Base-by-base conservation (phyloP, 2,329 filamentous ascomycete genomes). In the Cladosporium cucumerinum region DNA sequence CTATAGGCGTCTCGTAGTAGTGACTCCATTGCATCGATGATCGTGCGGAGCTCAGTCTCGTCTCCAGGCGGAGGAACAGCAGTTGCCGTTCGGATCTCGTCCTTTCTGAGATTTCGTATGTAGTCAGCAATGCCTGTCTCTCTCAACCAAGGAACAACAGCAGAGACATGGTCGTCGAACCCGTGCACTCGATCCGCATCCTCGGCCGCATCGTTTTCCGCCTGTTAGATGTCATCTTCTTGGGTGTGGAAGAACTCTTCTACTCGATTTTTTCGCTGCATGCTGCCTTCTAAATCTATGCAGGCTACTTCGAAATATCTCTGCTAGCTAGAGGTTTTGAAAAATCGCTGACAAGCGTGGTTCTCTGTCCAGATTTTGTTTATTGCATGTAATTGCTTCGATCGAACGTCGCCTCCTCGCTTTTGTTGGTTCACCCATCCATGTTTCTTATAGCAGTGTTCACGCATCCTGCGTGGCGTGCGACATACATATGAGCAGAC, bases 71-170 rank as follows among this genome's bases (percentile, higher is more conserved):
- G 16, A n/a, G 58, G 57, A 12, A 65, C 3, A 8, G 58, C 58
- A n/a, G 65, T 58, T 16, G 63, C 57, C 21, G 63, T 26, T 36
- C 52, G 36, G 36, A 67, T 67, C 14, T 67, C 58, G 54, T 67
- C 65, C 36, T 63, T 67, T 26, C 57, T 63, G 5, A 65, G 54
- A 2, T 43, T 25, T 1, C 46, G 5, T 2, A 65, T n/a, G 18
- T 67, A 58, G 11, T 67, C 51, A 7, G 30, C 58, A 36, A 65
- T 65, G 43, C 63, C 65, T 26, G 52, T 67, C 23, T 58, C 52
- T 39, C 58, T 58, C 11, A 67, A 26, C 65, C 58, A 67, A 11
- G 63, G 65, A 3, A 67, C 57, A 2, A 67, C 63, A 16, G 63
- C 23, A 1, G 57, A 65, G 4, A 32, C 23, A 59, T 67, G 63